Evolutionary conservation across 2,329 filamentous ascomycete species (phyloP), one percentile per base, ranked within the genome.

Genomic region (Talaromyces sp.): DNA sequence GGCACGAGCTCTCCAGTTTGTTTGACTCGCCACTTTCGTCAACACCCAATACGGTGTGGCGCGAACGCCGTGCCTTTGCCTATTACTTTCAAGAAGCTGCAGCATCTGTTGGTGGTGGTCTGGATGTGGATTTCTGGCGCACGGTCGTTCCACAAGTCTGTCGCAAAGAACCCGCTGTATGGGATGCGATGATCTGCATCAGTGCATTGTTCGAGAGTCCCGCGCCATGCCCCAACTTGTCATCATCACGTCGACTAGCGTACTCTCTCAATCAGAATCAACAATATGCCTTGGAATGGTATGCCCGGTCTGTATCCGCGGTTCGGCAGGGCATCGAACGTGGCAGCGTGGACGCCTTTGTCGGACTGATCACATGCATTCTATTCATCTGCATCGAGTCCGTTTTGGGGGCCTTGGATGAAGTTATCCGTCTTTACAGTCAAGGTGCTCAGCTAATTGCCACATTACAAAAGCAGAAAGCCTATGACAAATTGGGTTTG

Each of bases 151-250:
- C 71, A 3, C 68, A 68, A 37, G 58, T 74, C 13, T 72, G 70
- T 40, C 68, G 65, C 11, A 63, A 49, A 27, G 69, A 73, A 45
- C 65, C 70, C 3, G 69, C 70, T 4, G 69, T 75, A 2, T 74
- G 72, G 70, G 69, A 74, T 62, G 67, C 71, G 14, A 67, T 74
- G 35, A 68, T 71, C 27, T 61, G 70, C 4, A 66, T 73, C n/a
- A 71, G 71, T 49, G 60, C 67, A 10, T 52, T 75, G 6, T 71
- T 68, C 37, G 72, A 74, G 24, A 55, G 49, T 43, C 60, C 65
- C 4, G 57, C 68, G 14, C 52, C 61, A 48, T 56, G 29, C 17
- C 35, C 48, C 3, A 44, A 62, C 24, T 43, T 54, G 4, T 37
- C 51, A 13, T 42, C 50, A 2, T 33, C 42, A 22, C 45, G 52